These are phyloP conservation scores for Verticillium alfalfae DNA, from an alignment of 2,329 filamentous ascomycete species.

Conservation along the genomic window DNA sequence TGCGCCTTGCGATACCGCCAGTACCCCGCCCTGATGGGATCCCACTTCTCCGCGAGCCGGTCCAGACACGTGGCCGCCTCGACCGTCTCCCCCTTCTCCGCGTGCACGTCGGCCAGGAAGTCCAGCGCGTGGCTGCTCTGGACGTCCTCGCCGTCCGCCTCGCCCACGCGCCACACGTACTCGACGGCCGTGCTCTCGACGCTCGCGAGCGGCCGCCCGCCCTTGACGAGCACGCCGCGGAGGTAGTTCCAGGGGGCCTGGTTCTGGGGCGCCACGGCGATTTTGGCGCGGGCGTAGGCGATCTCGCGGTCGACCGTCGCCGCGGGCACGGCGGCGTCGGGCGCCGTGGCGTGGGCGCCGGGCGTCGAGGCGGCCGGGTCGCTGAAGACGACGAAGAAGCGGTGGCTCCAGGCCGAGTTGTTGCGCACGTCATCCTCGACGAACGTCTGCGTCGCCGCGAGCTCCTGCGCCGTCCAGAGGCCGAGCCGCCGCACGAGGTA, in stretches of 20 bases:
- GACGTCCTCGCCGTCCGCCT: slow-evolving; percentile 43
- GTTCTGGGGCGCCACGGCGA: slow-evolving; percentile 81
- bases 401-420: slow-evolving; percentile 96
- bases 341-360: slow-evolving; percentile 41
- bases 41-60: slow-evolving; percentile 77
- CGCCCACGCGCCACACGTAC: slow-evolving; percentile 44
- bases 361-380: slow-evolving; percentile 45
- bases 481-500: slow-evolving; percentile 60
- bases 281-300: slow-evolving; percentile 66
- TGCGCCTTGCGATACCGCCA: slow-evolving; percentile 61
- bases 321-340: slow-evolving; percentile 52
- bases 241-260: slow-evolving; percentile 93
- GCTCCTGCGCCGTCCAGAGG: slow-evolving; percentile 66
- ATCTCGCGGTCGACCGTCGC: slow-evolving; percentile 70
- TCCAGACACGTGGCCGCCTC: slow-evolving; percentile 66
- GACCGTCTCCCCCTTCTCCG: slow-evolving; percentile 47
- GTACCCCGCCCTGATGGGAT: slow-evolving; percentile 85
- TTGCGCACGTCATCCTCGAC: slow-evolving; percentile 81
- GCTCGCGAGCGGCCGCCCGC: slow-evolving; percentile 42
- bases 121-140: slow-evolving; percentile 65
- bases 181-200: slow-evolving; percentile 43
- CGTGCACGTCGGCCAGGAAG: slow-evolving; percentile 64
- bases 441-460: slow-evolving; percentile 65
- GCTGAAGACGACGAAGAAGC: slow-evolving; percentile 86
- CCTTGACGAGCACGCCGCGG: slow-evolving; percentile 66